Evolutionary conservation across 2,329 filamentous ascomycete species (phyloP).

Genomic region (Cercospora janseana): DNA sequence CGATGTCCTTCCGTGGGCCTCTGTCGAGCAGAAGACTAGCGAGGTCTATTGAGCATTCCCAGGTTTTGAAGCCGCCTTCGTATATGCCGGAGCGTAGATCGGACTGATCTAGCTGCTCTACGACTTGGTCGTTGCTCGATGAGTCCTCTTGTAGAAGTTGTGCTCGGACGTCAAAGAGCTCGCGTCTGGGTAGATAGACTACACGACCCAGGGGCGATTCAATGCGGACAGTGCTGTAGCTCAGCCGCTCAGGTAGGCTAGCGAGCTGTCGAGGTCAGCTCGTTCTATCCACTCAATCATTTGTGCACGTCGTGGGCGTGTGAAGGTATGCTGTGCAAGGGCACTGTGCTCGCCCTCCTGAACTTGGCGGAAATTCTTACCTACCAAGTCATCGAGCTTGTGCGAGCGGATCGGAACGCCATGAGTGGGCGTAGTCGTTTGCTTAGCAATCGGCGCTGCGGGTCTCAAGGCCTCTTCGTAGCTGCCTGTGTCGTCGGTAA

Average conservation of each 20-base stretch:
- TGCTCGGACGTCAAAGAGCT: slow-evolving; percentile 76
- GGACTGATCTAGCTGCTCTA: slow-evolving; percentile 64
- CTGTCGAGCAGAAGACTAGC: slow-evolving; percentile 61
- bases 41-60: slow-evolving; percentile 81
- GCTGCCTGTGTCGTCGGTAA: slow-evolving; percentile 59
- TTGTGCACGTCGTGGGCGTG: no score
- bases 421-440: background rate
- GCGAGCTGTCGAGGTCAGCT: slow-evolving; percentile 44
- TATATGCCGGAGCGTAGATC: slow-evolving; percentile 81
- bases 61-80: slow-evolving; percentile 85
- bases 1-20: slow-evolving; percentile 50
- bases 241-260: slow-evolving; percentile 69
- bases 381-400: slow-evolving; percentile 49
- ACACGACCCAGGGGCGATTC: slow-evolving; percentile 57
- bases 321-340: no score
- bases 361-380: slow-evolving; percentile 37
- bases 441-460: slow-evolving; percentile 9
- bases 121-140: slow-evolving; percentile 44
- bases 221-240: slow-evolving; percentile 63
- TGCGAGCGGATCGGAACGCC: slow-evolving; percentile 35
- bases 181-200: slow-evolving; percentile 65
- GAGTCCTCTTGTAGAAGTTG: slow-evolving; percentile 72
- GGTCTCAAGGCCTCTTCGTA: slow-evolving; percentile 33
- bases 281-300: no score
- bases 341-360: no score